Evolutionary conservation across 116 monocot genomes (phyloP), one percentile per base, ranked within the genome.

Genomic region (Cymodocea nodosa): DNA sequence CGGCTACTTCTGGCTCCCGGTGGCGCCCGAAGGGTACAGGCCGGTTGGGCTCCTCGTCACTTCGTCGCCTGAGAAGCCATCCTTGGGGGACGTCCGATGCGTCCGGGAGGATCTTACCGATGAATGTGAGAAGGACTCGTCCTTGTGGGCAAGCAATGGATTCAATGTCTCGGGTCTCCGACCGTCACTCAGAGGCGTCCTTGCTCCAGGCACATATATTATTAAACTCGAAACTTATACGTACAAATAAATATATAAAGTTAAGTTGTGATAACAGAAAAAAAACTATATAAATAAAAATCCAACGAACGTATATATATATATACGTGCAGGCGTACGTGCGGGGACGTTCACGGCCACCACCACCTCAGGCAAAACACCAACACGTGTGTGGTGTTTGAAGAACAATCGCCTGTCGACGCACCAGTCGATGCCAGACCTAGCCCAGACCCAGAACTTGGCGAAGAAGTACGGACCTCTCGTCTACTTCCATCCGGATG

Each of bases 1-100:
- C 12, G 86, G 82, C 34, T 77, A 82, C 73, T 78, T 89, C 68
- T 94, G 94, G 94, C 80, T 84, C 0, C 94, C 94, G 1, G 60
- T 76, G 7, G 72, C 94, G 3, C 94, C 94, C 1, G 69, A 76
- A 0, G 86, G 89, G 16, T 94, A 94, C 75, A 76, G 56, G 40
- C 39, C 82, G 8, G 76, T 84, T 13, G 94, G 94, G 0, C 23
- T 77, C 2, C 4, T 84, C 9, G 82, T 94, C 64, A 94, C 94
- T 0, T 15, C 36, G 39, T 68, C 84, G 7, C 51, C 82, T 7
- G 86, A 80, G 17, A 86, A 94, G 68, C 94, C 94, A 0, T 70
- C 76, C 14, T 23, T 69, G 7, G 80, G 78, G 24, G 71, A 52
- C 4, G 52, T 86, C 64, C 73, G 84, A 20, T 89, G 89, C 55